Conservation (phyloP, 2,329 filamentous ascomycete genomes). For the Cladosporium sp. region DNA sequence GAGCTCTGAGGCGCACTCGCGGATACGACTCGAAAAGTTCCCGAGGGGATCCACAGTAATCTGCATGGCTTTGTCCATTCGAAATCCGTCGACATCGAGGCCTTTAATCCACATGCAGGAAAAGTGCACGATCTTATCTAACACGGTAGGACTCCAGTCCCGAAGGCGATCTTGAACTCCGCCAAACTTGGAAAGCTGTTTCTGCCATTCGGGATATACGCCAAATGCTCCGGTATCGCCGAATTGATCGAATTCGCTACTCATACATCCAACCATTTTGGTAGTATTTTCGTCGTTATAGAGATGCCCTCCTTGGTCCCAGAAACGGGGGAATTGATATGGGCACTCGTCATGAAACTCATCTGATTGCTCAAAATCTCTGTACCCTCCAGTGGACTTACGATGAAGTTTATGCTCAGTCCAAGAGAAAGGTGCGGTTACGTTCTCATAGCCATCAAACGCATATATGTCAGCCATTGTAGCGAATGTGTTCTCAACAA, state of each 20-base stretch:
- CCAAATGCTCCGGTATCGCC: conserved; percentile 62
- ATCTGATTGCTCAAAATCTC: conserved; percentile 55
- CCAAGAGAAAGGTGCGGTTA: conserved; percentile 51
- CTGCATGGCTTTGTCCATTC: conserved; percentile 64
- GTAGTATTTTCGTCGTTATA: conserved; percentile 45
- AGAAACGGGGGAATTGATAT: conserved; percentile 59
- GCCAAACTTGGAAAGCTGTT: conserved; percentile 62
- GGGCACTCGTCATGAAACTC: conserved; percentile 45
- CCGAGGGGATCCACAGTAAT: conserved; percentile 59
- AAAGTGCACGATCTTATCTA: conserved; percentile 55
- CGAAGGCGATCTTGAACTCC: conserved; percentile 64
- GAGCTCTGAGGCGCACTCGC: conserved; percentile 52
- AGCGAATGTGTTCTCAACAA: conserved; percentile 62
- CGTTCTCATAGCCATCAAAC: conserved; percentile 58
- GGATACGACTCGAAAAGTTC: conserved; percentile 53
- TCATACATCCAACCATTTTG: conserved; percentile 52
- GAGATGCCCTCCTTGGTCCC: conserved; percentile 53
- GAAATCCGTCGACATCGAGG: conserved; percentile 64
- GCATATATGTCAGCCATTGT: conserved; percentile 62
- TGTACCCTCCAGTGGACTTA: conserved; percentile 53
- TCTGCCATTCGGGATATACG: conserved; percentile 59
- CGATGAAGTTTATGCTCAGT: conserved; percentile 56
- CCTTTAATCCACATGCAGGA: conserved; percentile 60
- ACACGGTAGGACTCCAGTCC: conserved; percentile 58
- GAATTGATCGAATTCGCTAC: conserved; percentile 62